Conservation (phyloP, 2,329 filamentous ascomycete genomes). For the Paracoccidioides brasiliensis region DNA sequence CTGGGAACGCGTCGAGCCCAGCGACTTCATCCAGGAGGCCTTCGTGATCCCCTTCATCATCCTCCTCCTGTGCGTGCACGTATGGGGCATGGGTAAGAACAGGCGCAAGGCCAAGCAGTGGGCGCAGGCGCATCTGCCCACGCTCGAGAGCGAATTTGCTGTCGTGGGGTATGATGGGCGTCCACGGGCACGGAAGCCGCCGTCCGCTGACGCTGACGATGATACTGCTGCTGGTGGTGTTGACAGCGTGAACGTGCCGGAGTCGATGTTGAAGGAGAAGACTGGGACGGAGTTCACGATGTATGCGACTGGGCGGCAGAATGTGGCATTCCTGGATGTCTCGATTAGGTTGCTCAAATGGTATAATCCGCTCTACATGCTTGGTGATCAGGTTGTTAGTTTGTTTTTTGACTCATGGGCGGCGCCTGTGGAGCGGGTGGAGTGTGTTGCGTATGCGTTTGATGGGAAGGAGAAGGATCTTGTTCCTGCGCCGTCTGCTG, state of each 20-base stretch:
- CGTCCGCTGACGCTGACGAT: constrained; percentile 33
- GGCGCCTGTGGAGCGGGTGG: constrained; percentile 56
- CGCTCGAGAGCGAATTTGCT: constrained; percentile 70
- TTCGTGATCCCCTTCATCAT: constrained; percentile 64
- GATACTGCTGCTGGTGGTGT: constrained; percentile 19
- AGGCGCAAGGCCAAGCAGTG: constrained; percentile 66
- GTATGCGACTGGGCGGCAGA: constrained; percentile 85
- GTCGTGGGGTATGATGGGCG: constrained; percentile 63
- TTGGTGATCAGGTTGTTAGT: constrained; percentile 55
- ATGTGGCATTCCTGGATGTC: constrained; percentile 80
- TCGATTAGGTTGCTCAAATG: constrained; percentile 70
- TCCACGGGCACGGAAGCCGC: constrained; percentile 26
- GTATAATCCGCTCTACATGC: constrained; percentile 61
- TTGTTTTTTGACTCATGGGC: constrained; percentile 71
- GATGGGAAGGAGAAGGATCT: constrained; percentile 79
- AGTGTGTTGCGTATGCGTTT: constrained; percentile 73
- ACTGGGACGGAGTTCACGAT: constrained; percentile 72
- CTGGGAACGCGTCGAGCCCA: constrained; percentile 73
- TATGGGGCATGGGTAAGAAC: constrained; percentile 71
- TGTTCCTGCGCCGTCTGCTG: constrained; percentile 50
- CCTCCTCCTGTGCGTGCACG: constrained; percentile 62
- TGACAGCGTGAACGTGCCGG: constrained; percentile 25
- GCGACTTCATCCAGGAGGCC: constrained; percentile 80
- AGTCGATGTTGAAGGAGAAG: constrained; percentile 64
- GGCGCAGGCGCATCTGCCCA: constrained; percentile 59